Conservation (phyloP, 177 flowering plant genomes). For the Vitis hybrid region DNA sequence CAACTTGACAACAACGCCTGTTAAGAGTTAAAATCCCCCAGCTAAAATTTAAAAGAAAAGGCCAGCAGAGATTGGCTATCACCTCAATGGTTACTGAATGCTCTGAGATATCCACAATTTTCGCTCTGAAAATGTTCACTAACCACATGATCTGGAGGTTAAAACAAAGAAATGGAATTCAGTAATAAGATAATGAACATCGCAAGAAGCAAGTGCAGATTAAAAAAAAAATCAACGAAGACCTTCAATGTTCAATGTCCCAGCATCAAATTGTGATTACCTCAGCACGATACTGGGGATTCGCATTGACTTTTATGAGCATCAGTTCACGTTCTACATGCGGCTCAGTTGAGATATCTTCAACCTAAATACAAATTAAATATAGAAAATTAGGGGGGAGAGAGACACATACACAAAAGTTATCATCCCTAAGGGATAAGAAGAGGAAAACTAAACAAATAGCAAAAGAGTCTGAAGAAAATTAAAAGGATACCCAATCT, state of each 20-base stretch:
- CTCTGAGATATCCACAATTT: conserved; percentile 87
- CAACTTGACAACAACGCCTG: background rate
- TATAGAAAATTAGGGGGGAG: background rate
- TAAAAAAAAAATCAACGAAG: background rate
- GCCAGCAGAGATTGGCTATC: background rate
- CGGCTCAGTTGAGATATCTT: conserved; percentile 85
- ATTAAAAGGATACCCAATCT: no score
- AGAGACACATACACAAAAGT: background rate
- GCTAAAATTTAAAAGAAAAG: background rate
- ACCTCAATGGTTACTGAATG: conserved; percentile 87
- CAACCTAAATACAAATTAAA: conserved; percentile 50
- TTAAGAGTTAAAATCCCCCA: no score
- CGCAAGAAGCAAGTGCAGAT: no score
- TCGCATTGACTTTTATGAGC: conserved; percentile 81
- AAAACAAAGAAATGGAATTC: background rate
- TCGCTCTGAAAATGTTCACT: conserved; percentile 88
- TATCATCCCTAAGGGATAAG: background rate
- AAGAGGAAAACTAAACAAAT: background rate
- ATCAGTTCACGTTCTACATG: conserved; percentile 97
- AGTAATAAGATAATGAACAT: background rate
- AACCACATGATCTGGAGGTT: conserved; percentile 79
- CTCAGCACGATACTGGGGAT: conserved; percentile 65
- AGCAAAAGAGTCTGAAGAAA: background rate
- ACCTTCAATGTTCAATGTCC: background rate
- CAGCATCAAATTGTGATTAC: conserved; percentile 29